phyloP scores from a whole-genome alignment of 768 basidiomycete genomes.

The Saitozyma podzolica region DNA sequence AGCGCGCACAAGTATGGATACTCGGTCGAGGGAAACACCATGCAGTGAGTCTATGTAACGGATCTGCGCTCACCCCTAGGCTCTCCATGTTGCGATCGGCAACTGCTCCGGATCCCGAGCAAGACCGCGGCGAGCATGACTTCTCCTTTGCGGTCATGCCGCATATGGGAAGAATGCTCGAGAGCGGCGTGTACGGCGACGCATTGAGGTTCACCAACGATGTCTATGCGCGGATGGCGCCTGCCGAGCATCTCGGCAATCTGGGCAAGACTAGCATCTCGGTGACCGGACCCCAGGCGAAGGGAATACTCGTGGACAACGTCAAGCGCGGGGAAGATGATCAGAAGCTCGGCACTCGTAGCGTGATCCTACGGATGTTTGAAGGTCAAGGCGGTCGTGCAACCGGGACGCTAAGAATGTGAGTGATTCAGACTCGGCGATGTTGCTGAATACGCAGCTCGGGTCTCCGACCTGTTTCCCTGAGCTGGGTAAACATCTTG shows the following conservation, averaged over 20 bases:
- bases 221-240: neutral
- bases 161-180: slow-evolving; percentile 55
- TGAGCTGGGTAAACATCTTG: slow-evolving; percentile 2
- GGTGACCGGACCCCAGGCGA: slow-evolving; percentile 49
- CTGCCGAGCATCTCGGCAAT: neutral
- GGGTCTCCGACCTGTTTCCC: neutral
- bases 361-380: slow-evolving; percentile 76
- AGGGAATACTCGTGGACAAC: slow-evolving; percentile 84
- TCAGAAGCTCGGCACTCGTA: slow-evolving; percentile 53
- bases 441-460: neutral
- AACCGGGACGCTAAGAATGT: slow-evolving; percentile 62
- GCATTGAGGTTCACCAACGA: slow-evolving; percentile 20
- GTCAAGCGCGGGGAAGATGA: slow-evolving; percentile 89
- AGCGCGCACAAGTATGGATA: slow-evolving; percentile 95
- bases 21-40: slow-evolving; percentile 70
- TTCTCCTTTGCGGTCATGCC: slow-evolving; percentile 88
- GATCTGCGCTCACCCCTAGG: slow-evolving; percentile 23
- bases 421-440: slow-evolving; percentile 12
- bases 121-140: slow-evolving; percentile 57
- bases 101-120: slow-evolving; percentile 58
- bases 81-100: slow-evolving; percentile 86
- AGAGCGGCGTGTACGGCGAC: slow-evolving; percentile 12
- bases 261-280: neutral
- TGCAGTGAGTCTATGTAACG: slow-evolving; percentile 49
- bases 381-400: slow-evolving; percentile 90